Evolutionary conservation across 2,329 filamentous ascomycete genomes (phyloP).

Genomic region (Penicillium corylophilum): DNA sequence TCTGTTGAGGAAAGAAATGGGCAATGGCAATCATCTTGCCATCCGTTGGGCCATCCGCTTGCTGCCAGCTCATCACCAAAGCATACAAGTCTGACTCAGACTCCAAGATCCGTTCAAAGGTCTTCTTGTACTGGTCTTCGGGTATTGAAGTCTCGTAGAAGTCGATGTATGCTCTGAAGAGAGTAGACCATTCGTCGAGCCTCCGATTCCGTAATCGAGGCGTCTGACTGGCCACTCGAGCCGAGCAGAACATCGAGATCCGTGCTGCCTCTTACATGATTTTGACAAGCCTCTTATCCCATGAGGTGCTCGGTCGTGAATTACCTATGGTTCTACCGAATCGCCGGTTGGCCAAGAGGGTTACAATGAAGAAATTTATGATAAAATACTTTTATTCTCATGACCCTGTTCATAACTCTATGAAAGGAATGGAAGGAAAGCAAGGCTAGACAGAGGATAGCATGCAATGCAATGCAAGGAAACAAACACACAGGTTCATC

Average conservation of each 20-base stretch:
- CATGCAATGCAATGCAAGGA: slow-evolving; percentile 26
- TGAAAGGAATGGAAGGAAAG: slow-evolving; percentile 30
- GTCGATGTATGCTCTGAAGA: neutral
- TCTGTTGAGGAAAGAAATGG: neutral
- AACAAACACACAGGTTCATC: slow-evolving; percentile 27
- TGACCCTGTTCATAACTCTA: slow-evolving; percentile 35
- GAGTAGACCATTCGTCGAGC: neutral
- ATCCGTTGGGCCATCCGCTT: neutral
- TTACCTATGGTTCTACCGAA: neutral
- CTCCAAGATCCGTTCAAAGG: neutral
- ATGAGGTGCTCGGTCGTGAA: neutral
- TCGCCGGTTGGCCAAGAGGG: neutral
- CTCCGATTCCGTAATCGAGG: neutral
- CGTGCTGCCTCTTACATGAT: neutral
- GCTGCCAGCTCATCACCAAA: neutral
- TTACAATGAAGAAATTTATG: neutral
- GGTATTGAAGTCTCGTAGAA: neutral
- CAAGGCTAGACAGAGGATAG: slow-evolving; percentile 31
- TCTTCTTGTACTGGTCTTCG: neutral
- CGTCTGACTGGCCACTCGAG: neutral
- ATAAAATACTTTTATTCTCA: slow-evolving; percentile 29
- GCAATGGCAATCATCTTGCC: neutral
- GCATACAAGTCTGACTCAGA: neutral
- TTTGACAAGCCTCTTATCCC: neutral
- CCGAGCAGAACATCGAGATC: neutral